These are phyloP conservation scores for Barnettozyma hawaiiensis DNA, from an alignment of 1,139 yeast species.

Conservation along the genomic window DNA sequence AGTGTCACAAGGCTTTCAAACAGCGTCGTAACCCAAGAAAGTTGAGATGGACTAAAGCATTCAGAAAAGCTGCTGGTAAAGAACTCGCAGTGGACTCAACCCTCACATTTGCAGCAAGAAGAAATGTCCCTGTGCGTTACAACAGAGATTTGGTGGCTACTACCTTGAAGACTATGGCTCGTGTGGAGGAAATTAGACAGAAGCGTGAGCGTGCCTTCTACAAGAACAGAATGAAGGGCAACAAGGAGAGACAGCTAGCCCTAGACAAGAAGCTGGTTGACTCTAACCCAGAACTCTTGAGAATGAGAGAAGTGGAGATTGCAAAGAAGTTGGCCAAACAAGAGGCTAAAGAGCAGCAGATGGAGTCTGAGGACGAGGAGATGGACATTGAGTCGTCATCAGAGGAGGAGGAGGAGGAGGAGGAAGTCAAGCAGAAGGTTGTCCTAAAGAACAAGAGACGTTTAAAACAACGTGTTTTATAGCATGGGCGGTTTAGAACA, in stretches of 20 bases:
- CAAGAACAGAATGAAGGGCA: conserved; percentile 99
- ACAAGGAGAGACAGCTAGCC: conserved; percentile 79
- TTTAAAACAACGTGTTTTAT: conserved; percentile 21
- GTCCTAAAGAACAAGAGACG: conserved; percentile 68
- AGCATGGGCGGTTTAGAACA: too few species aligned
- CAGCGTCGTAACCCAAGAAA: conserved; percentile 99
- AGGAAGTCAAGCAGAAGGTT: conserved; percentile 63
- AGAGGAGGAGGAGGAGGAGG: conserved; percentile 34
- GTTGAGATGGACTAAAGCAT: conserved; percentile 97
- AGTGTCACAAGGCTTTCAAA: conserved; percentile 95
- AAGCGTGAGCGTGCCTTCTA: conserved; percentile 98
- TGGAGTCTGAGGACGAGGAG: conserved; percentile 35
- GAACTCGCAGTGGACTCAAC: conserved; percentile 97
- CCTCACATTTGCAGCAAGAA: conserved; percentile 91
- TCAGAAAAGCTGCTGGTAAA: conserved; percentile 98
- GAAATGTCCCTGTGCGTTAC: conserved; percentile 96
- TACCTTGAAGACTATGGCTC: conserved; percentile 90
- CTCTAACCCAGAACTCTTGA: conserved; percentile 79
- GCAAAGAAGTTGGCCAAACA: conserved; percentile 72
- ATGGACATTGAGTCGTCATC: too few species aligned
- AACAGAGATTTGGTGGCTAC: conserved; percentile 94
- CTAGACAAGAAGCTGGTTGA: conserved; percentile 87
- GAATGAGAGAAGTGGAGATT: conserved; percentile 88
- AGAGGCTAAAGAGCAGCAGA: conserved; percentile 50
- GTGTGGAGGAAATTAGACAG: conserved; percentile 93